Evolutionary conservation across 75 land plant genomes (phyloP).

Genomic region (Cunninghamia lanceolata): DNA sequence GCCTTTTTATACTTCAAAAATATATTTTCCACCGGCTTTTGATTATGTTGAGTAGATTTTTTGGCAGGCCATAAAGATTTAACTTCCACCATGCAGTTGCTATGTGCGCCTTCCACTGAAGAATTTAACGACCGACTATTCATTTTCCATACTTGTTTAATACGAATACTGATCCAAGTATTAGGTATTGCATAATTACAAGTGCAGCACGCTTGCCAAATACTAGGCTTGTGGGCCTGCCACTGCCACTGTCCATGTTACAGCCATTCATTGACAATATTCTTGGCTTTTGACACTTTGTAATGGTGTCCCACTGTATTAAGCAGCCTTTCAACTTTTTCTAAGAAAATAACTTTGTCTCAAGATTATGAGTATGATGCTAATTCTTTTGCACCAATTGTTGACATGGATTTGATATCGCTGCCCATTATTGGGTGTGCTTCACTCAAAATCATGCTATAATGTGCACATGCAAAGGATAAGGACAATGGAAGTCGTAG

Average conservation of each 20-base stretch:
- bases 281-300: background rate
- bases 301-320: background rate
- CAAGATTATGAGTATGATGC: background rate
- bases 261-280: too few species aligned
- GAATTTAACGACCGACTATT: too few species aligned
- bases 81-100: background rate
- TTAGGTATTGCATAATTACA: too few species aligned
- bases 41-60: background rate
- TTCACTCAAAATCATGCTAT: background rate
- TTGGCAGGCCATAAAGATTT: background rate
- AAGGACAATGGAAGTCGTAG: background rate
- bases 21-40: background rate
- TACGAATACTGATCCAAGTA: too few species aligned
- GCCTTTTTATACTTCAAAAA: background rate
- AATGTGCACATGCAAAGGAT: background rate
- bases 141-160: too few species aligned
- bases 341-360: background rate
- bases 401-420: background rate
- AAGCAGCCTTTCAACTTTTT: background rate
- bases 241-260: too few species aligned
- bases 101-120: too few species aligned
- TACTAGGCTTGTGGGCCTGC: too few species aligned
- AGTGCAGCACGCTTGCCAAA: too few species aligned
- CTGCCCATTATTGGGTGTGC: too few species aligned
- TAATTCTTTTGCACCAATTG: background rate